A percentile compares a stretch with the other conserved stretches of the same genome.
Evolutionary conservation across 192 early-diverging fungal species (phyloP).

Genomic region (Chytriomyces sp.): DNA sequence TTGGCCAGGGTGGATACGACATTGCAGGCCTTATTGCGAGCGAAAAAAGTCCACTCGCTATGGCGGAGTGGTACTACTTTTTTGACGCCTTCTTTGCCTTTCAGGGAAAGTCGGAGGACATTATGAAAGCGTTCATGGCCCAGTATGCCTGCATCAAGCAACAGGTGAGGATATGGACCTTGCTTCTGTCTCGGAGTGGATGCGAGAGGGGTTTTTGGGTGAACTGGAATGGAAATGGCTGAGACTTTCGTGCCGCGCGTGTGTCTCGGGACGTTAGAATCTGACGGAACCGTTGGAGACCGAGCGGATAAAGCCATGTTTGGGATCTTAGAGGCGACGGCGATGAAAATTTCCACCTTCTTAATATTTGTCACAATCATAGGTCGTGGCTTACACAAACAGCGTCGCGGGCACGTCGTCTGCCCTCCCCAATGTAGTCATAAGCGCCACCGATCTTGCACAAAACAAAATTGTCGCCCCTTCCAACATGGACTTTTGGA

Average conservation of each 20-base stretch:
- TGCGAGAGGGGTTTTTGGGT: too few relatives aligned
- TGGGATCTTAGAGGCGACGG: too few relatives aligned
- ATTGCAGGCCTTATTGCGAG: neutral
- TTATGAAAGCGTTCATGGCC: neutral
- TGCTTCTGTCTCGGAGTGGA: too few relatives aligned
- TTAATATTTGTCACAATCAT: neutral
- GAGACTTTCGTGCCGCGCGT: too few relatives aligned
- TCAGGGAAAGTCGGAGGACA: neutral
- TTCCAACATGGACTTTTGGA: constrained; percentile 5
- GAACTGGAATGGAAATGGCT: too few relatives aligned
- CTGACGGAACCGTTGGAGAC: too few relatives aligned
- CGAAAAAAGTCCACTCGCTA: constrained; percentile 2
- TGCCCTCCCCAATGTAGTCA: neutral
- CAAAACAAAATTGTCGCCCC: constrained; percentile 2
- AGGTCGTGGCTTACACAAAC: constrained; percentile 4
- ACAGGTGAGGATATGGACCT: neutral
- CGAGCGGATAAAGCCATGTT: too few relatives aligned
- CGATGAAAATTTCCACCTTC: too few relatives aligned
- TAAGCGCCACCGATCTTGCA: neutral
- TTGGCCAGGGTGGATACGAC: neutral
- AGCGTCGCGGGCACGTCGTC: neutral
- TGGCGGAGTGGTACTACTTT: constrained; percentile 7
- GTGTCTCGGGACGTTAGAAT: too few relatives aligned
- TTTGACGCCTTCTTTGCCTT: constrained; percentile 12
- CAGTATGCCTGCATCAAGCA: neutral